These are phyloP conservation scores for Trichoderma sp. DNA, from an alignment of 2,329 filamentous ascomycete genomes.

Conservation along the genomic window DNA sequence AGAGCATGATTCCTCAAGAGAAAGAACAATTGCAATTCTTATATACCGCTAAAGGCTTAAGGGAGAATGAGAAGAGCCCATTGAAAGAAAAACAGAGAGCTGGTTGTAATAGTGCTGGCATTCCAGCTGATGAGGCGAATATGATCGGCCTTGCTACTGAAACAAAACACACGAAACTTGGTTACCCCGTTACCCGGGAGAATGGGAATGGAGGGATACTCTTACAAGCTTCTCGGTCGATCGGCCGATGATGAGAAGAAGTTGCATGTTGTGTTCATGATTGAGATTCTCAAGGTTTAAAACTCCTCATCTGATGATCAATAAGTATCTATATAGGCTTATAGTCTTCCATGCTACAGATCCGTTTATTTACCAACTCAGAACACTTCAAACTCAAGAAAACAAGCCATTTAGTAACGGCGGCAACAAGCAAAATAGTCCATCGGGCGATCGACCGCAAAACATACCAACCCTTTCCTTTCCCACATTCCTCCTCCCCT, in stretches of 20 bases:
- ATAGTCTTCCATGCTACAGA: neutral
- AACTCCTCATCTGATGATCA: neutral
- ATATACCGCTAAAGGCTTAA: neutral
- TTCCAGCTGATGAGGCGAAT: constrained; percentile 7
- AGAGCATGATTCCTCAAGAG: neutral
- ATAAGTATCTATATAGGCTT: neutral
- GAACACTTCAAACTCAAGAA: neutral
- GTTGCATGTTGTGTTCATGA: neutral
- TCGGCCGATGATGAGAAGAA: neutral
- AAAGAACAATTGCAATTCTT: neutral
- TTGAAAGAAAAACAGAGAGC: neutral
- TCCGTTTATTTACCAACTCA: neutral
- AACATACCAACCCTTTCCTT: neutral
- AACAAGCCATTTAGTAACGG: neutral
- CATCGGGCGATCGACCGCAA: neutral
- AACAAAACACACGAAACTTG: neutral
- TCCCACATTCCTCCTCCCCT: neutral
- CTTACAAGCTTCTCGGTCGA: neutral
- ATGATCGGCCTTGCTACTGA: neutral
- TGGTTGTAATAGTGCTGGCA: neutral
- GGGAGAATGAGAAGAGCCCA: neutral
- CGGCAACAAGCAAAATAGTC: neutral
- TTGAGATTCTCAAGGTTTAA: neutral
- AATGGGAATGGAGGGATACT: neutral
- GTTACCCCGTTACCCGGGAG: neutral